A percentile compares a stretch with the other conserved stretches of the same genome.
Conservation (phyloP, 768 basidiomycete species). For the Mycena vulgaris region DNA sequence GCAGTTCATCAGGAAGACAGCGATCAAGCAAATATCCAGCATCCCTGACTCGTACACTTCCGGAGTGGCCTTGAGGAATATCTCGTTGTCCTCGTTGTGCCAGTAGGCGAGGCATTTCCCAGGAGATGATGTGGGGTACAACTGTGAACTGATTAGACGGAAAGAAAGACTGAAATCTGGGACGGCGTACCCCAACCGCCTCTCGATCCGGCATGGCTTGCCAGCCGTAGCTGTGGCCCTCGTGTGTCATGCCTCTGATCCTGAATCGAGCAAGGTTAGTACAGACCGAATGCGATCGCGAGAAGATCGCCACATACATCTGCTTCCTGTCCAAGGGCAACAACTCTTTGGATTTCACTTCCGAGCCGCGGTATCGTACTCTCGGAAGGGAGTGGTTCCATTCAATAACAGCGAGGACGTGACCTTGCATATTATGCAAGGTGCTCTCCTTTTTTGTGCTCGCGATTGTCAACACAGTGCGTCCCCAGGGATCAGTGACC, state of each 20-base stretch:
- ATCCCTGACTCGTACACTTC: constrained; percentile 26
- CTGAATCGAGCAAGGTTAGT: background rate
- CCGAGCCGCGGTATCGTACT: constrained; percentile 17
- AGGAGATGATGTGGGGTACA: constrained; percentile 15
- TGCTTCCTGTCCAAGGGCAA: constrained; percentile 24
- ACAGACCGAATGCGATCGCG: background rate
- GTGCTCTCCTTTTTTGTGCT: constrained; percentile 31
- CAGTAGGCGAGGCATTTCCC: constrained; percentile 22
- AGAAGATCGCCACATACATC: constrained; percentile 7
- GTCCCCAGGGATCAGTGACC: constrained; percentile 28
- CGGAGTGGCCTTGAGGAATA: constrained; percentile 18
- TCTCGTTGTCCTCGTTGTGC: constrained; percentile 24
- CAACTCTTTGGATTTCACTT: constrained; percentile 18
- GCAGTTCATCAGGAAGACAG: constrained; percentile 34
- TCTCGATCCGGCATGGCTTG: background rate
- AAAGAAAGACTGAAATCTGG: background rate
- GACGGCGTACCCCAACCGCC: constrained; percentile 17
- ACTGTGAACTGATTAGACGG: constrained; percentile 1
- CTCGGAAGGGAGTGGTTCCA: constrained; percentile 27
- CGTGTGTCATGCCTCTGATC: constrained; percentile 21
- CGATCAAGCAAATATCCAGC: constrained; percentile 27
- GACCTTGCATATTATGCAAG: constrained; percentile 19
- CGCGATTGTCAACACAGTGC: constrained; percentile 21
- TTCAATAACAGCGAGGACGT: constrained; percentile 17
- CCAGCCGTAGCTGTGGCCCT: constrained; percentile 18